Percentiles rank a stretch among this genome's conserved stretches.
Evolutionary conservation across 1,284 basidiomycete genomes (phyloP).

Genomic region (Pseudozyma thailandica): DNA sequence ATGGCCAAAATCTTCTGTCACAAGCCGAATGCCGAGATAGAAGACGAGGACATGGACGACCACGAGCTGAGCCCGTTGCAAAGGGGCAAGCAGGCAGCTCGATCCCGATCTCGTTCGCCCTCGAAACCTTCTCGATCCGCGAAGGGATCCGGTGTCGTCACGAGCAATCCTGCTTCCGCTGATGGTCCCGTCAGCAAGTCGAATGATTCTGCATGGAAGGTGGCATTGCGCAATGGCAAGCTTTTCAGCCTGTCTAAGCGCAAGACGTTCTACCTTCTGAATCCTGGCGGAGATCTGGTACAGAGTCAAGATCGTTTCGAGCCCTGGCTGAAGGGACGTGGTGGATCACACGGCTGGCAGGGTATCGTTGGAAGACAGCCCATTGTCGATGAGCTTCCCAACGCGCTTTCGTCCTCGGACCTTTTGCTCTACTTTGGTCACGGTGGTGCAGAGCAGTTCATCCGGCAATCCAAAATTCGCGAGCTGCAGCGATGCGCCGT

Average conservation of each 20-base stretch:
- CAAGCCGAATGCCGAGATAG: constrained; percentile 1
- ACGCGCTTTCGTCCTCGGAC: constrained; percentile 52
- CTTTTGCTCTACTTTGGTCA: constrained; percentile 86
- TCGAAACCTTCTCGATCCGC: constrained; percentile 9
- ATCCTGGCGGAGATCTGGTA: constrained; percentile 88
- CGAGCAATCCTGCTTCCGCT: background rate
- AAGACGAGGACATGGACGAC: constrained; percentile 19
- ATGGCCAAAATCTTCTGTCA: constrained; percentile 38
- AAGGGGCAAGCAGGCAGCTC: constrained; percentile 31
- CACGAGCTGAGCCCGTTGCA: constrained; percentile 38
- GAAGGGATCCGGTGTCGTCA: constrained; percentile 15
- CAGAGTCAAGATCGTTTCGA: constrained; percentile 85
- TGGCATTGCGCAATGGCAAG: constrained; percentile 43
- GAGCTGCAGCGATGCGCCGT: constrained; percentile 84
- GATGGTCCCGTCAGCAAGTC: background rate
- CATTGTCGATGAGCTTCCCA: constrained; percentile 55
- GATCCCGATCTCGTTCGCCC: constrained; percentile 25
- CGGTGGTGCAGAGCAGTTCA: constrained; percentile 93
- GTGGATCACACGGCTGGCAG: constrained; percentile 79
- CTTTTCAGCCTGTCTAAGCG: constrained; percentile 47
- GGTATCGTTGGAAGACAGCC: constrained; percentile 80
- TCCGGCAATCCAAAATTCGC: constrained; percentile 80
- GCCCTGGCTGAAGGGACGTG: constrained; percentile 74
- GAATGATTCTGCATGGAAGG: constrained; percentile 30
- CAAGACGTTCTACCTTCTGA: constrained; percentile 82